Base-by-base conservation (phyloP, 352 stramenopile species). In the Globisporangium okanoganense region DNA sequence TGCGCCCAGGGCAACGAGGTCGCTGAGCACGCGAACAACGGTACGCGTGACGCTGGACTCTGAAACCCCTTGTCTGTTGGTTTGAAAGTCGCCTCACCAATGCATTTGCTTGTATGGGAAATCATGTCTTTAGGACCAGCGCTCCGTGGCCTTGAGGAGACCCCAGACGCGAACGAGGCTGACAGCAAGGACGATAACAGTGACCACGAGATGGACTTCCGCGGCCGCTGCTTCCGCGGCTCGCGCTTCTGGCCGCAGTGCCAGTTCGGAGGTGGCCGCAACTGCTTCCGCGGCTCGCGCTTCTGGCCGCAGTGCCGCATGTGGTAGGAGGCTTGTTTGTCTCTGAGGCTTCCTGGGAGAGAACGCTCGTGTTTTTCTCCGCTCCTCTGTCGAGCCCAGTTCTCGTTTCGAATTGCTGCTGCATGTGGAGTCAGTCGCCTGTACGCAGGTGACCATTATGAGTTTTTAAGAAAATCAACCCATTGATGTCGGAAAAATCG, bases 221-320 rank as follows among this genome's bases (percentile, higher is more conserved):
- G 33, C 14, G 22, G 36, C n/a, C 27, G 33, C 13, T 61, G 56
- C 44, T 40, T 22, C 22, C 56, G 25, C 41, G 13, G 57, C 33
- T 57, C 57, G 7, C 56, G 38, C 33, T 24, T 33, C 57, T 57
- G 56, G 33, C 66, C 53, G 33, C 52, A 27, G 14, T 62, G 45
- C 41, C 38, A 24, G 20, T 58, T 20, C 9, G 36, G 36, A 18
- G 36, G 36, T 14, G 36, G 36, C 10, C 38, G 38, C 38, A 22
- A 44, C 38, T 44, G 38, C 38, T 44, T 44, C 16, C 38, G 38
- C 16, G 38, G 38, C 38, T 44, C 38, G 14, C 38, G 38, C 38
- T 22, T 22, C 38, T 44, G 38, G 38, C 38, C 38, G 4, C 38
- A 18, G 14, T 44, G 38, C 38, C 38, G 38, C 8, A 14, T 13